Evolutionary conservation across 2,329 filamentous ascomycete species (phyloP).

Genomic region (Fusarium nodosum): DNA sequence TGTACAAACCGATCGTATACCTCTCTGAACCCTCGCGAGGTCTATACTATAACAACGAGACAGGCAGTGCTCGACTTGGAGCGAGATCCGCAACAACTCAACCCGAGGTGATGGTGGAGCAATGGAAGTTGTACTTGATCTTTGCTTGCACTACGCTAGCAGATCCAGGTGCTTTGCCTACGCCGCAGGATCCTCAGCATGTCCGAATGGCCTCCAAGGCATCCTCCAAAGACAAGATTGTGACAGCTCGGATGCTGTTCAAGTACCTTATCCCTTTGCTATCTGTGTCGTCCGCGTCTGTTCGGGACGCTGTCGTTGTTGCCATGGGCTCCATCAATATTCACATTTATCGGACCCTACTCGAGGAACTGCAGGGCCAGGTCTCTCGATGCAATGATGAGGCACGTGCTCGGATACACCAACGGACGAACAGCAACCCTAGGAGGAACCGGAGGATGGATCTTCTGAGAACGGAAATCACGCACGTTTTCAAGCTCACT

Average conservation of each 20-base stretch:
- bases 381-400: slow-evolving; percentile 90
- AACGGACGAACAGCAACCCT: slow-evolving; percentile 85
- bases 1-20: slow-evolving; percentile 86
- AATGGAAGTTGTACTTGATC: slow-evolving; percentile 97
- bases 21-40: slow-evolving; percentile 81
- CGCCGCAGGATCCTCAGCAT: slow-evolving; percentile 75
- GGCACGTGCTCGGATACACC: slow-evolving; percentile 86
- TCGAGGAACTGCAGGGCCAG: slow-evolving; percentile 90
- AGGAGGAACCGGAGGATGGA: slow-evolving; percentile 87
- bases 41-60: slow-evolving; percentile 72
- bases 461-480: slow-evolving; percentile 90
- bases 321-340: slow-evolving; percentile 96
- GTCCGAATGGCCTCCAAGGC: slow-evolving; percentile 82
- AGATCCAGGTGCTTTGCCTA: slow-evolving; percentile 75
- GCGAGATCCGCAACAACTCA: slow-evolving; percentile 76
- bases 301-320: slow-evolving; percentile 90
- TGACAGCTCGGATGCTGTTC: slow-evolving; percentile 90
- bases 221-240: slow-evolving; percentile 79
- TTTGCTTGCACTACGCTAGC: slow-evolving; percentile 97
- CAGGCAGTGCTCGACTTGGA: slow-evolving; percentile 65
- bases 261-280: slow-evolving; percentile 91
- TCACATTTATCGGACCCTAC: slow-evolving; percentile 89
- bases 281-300: slow-evolving; percentile 81
- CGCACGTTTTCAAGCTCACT: slow-evolving; percentile 94
- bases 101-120: slow-evolving; percentile 90